These are phyloP conservation scores for Aureobasidium sp. DNA, from an alignment of 2,329 filamentous ascomycete genomes.

Conservation along the genomic window DNA sequence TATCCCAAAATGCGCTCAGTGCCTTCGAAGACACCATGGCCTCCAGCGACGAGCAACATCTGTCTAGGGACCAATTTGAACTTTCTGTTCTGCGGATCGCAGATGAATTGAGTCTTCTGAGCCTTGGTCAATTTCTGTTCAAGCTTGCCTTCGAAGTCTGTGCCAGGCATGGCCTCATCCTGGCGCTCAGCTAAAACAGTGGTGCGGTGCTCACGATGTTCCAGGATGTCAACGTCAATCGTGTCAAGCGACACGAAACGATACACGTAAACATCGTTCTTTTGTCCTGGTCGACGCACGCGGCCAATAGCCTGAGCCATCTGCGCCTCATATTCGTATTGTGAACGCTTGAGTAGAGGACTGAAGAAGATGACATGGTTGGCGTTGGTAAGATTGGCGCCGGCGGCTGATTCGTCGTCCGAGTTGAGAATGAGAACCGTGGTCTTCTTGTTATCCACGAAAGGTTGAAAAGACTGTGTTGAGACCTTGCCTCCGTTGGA, in stretches of 20 bases:
- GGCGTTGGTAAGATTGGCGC: slow-evolving; percentile 51
- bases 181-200: slow-evolving; percentile 18
- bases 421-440: slow-evolving; percentile 51
- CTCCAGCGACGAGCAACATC: slow-evolving; percentile 19
- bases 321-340: slow-evolving; percentile 46
- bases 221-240: slow-evolving; percentile 40
- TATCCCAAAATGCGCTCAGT: slow-evolving; percentile 22
- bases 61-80: slow-evolving; percentile 26
- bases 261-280: slow-evolving; percentile 49
- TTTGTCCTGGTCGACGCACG: slow-evolving; percentile 49
- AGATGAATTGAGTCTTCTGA: slow-evolving; percentile 31
- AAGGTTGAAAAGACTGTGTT: background rate
- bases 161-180: background rate
- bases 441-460: slow-evolving; percentile 16
- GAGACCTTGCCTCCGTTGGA: no score
- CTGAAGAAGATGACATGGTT: slow-evolving; percentile 58
- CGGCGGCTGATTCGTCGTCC: slow-evolving; percentile 49
- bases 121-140: background rate
- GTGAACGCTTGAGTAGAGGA: slow-evolving; percentile 41
- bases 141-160: background rate
- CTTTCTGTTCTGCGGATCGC: slow-evolving; percentile 12
- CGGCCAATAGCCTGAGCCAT: slow-evolving; percentile 59
- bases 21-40: slow-evolving; percentile 15
- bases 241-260: slow-evolving; percentile 75
- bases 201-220: slow-evolving; percentile 31